Evolutionary conservation across 2,329 filamentous ascomycete genomes (phyloP).

Genomic region (Exophiala sp.): DNA sequence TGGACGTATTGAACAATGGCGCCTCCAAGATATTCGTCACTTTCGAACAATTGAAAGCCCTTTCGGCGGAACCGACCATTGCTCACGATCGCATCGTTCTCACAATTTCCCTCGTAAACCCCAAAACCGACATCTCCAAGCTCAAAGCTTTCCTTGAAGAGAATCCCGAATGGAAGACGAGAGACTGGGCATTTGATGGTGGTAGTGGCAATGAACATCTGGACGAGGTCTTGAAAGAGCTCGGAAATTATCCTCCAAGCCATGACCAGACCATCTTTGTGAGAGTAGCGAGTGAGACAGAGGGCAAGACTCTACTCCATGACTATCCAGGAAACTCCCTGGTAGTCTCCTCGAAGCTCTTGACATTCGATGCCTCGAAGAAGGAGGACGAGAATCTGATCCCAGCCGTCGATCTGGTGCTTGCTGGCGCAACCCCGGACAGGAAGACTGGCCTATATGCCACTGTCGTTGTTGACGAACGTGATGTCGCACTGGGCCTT

Average conservation of each 20-base stretch:
- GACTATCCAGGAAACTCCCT: constrained; percentile 35
- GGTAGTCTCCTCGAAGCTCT: constrained; percentile 65
- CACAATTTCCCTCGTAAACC: constrained; percentile 42
- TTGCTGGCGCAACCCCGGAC: constrained; percentile 75
- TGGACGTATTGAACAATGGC: constrained; percentile 78
- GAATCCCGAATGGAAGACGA: constrained; percentile 29
- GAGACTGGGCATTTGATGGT: constrained; percentile 29
- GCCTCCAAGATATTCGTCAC: constrained; percentile 80
- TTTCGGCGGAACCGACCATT: constrained; percentile 52
- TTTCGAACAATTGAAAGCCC: constrained; percentile 60
- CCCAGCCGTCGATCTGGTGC: constrained; percentile 67
- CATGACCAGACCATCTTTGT: constrained; percentile 39
- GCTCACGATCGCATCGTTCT: constrained; percentile 56
- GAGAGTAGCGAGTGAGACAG: constrained; percentile 24
- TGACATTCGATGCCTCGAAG: constrained; percentile 64
- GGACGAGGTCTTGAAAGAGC: constrained; percentile 37
- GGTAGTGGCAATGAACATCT: constrained; percentile 40
- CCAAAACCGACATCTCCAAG: constrained; percentile 34
- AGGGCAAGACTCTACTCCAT: constrained; percentile 25
- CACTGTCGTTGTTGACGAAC: constrained; percentile 86
- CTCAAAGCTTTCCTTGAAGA: constrained; percentile 41
- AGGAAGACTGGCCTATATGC: constrained; percentile 78
- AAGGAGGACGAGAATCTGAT: constrained; percentile 57
- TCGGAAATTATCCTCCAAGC: constrained; percentile 33
- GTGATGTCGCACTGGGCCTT: constrained; percentile 76